phyloP scores from a whole-genome alignment of 768 basidiomycete species.

The Mycena maculata region DNA sequence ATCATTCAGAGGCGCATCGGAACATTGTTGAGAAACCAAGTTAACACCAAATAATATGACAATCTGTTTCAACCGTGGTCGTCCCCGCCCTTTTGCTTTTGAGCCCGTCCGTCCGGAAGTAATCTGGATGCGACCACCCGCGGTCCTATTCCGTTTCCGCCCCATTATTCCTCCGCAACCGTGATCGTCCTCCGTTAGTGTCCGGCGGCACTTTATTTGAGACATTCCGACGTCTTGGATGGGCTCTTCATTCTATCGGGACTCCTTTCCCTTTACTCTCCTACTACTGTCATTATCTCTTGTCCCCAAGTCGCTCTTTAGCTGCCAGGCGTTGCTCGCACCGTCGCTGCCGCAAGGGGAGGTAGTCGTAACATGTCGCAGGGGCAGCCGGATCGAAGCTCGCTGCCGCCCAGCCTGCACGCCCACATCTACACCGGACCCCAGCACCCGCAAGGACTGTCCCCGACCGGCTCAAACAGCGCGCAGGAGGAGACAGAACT shows the following conservation, averaged over 20 bases:
- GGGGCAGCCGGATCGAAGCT: conserved; percentile 49
- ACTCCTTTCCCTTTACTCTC: conserved; percentile 38
- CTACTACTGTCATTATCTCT: conserved; percentile 34
- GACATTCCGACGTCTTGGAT: conserved; percentile 42
- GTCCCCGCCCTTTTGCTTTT: conserved; percentile 27
- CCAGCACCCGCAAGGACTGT: conserved; percentile 39
- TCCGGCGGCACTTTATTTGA: conserved; percentile 39
- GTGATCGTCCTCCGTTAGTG: conserved; percentile 46
- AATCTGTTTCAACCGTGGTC: conserved; percentile 31
- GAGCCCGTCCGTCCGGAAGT: conserved; percentile 49
- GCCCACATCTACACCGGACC: conserved; percentile 59
- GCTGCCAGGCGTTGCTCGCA: conserved; percentile 32
- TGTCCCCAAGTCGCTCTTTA: conserved; percentile 34
- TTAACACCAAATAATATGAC: conserved; percentile 24
- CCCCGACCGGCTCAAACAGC: conserved; percentile 29
- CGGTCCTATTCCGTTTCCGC: conserved; percentile 39
- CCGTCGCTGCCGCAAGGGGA: conserved; percentile 30
- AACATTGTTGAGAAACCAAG: conserved; percentile 6
- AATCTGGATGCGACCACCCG: conserved; percentile 48
- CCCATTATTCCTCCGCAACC: conserved; percentile 52
- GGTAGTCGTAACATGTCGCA: conserved; percentile 41
- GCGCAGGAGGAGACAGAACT: conserved; percentile 36
- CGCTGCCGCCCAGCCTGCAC: conserved; percentile 63
- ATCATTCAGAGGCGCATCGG: not conserved
- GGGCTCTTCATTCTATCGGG: conserved; percentile 41